A percentile compares a stretch with the other conserved stretches of the same genome.
Conservation (phyloP, 2,329 filamentous ascomycete species). For the Sporothrix curviconia region DNA sequence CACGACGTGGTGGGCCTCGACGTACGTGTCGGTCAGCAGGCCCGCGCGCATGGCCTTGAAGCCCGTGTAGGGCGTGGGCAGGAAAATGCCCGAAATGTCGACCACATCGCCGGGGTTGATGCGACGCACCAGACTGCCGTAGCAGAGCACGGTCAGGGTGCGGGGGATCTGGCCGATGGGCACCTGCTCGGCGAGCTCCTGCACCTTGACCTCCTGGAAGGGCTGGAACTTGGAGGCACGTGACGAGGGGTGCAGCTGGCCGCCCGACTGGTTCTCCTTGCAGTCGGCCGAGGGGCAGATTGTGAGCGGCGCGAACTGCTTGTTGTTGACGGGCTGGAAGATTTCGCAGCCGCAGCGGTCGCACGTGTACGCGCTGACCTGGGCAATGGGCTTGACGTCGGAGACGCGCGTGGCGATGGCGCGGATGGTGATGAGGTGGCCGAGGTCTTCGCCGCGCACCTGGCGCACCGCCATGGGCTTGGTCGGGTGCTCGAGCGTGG, state of each 20-base stretch:
- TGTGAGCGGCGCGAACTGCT: constrained; percentile 80
- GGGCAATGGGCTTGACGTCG: constrained; percentile 95
- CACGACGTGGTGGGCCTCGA: constrained; percentile 86
- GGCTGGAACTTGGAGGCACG: constrained; percentile 93
- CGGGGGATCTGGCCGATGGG: constrained; percentile 96
- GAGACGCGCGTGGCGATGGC: constrained; percentile 94
- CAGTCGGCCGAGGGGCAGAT: constrained; percentile 89
- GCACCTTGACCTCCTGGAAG: constrained; percentile 97
- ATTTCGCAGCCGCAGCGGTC: constrained; percentile 95
- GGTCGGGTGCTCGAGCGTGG: constrained; percentile 54
- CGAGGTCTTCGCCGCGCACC: constrained; percentile 86
- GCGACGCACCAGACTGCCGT: constrained; percentile 76
- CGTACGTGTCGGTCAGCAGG: constrained; percentile 91
- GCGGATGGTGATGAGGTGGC: constrained; percentile 85
- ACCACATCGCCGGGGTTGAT: constrained; percentile 92
- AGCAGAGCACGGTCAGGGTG: constrained; percentile 81
- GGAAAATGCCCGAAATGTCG: constrained; percentile 89
- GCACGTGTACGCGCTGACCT: constrained; percentile 96
- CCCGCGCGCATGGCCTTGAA: constrained; percentile 96
- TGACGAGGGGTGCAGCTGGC: constrained; percentile 89
- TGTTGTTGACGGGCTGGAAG: constrained; percentile 89
- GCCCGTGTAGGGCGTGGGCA: constrained; percentile 96
- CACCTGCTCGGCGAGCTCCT: constrained; percentile 98
- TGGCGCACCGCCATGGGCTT: constrained; percentile 82
- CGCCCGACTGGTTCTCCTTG: constrained; percentile 82